Conservation (phyloP, 177 flowering plant genomes). For the Vitis hybrid region DNA sequence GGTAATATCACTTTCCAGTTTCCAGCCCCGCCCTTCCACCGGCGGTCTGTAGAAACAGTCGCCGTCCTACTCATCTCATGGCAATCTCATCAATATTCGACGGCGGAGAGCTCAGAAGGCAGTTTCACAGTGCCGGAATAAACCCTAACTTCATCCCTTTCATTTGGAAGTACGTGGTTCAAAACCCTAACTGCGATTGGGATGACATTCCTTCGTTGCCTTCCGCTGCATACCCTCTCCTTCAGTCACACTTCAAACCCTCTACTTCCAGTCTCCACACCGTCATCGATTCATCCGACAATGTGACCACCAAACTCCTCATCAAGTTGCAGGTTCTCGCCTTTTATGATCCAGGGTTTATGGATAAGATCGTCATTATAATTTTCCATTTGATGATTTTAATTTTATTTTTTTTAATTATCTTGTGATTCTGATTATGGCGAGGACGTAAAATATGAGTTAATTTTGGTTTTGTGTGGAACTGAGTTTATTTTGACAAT, state of each 20-base stretch:
- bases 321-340: slow-evolving; percentile 68
- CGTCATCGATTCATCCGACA: slow-evolving; percentile 57
- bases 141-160: slow-evolving; percentile 56
- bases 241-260: slow-evolving; percentile 49
- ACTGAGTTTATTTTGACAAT: too few relatives aligned
- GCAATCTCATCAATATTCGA: slow-evolving; percentile 67
- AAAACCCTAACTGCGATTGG: slow-evolving; percentile 60
- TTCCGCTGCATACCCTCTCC: slow-evolving; percentile 55
- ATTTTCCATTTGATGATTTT: not conserved
- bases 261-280: slow-evolving; percentile 62
- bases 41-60: too few relatives aligned
- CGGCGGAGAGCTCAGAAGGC: slow-evolving; percentile 41
- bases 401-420: too few relatives aligned
- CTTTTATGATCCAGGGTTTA: not conserved
- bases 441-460: too few relatives aligned
- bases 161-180: slow-evolving; percentile 81
- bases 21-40: too few relatives aligned
- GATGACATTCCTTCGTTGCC: slow-evolving; percentile 75
- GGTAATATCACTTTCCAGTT: too few relatives aligned
- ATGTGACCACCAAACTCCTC: slow-evolving; percentile 88
- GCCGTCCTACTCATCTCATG: too few relatives aligned
- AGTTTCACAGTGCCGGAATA: slow-evolving; percentile 62
- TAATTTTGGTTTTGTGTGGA: too few relatives aligned
- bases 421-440: not conserved
- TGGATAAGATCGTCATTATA: not conserved